Evolutionary conservation across 768 basidiomycete genomes (phyloP), one percentile per base, ranked within the genome.

Genomic region (Kwoniella heveanensis): DNA sequence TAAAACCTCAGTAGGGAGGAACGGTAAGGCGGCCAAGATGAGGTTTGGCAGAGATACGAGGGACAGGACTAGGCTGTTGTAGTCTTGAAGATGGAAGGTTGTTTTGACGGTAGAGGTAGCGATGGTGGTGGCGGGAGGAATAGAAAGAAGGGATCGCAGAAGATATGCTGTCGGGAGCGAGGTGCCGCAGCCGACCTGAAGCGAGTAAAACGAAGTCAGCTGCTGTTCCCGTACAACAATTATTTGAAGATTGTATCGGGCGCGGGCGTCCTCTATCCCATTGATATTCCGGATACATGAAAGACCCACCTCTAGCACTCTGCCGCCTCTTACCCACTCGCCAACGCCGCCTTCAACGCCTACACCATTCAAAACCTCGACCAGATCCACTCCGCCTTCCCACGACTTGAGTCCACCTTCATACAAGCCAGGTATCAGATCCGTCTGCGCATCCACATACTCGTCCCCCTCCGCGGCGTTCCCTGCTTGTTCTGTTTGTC

Each of bases 381-480:
- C 90, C 1, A 98, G 83, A 78, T 98, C 95, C 15, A 93, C 80
- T 52, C 90, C 90, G 69, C 92, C 95, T 78, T 99, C 95, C 95
- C 95, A 99, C 1, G 93, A 97, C 80, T 98, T 97, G 55, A 98
- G 78, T 5, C 95, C 95, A 22, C 95, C 95, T 81, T 99, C 95
- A 69, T 99, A 98, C 0, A 92, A 84, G 0, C 92, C 88, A 1
- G 92, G 90, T 2, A 97, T 86, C 15, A 99, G 85, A 79, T 98
- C 63, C n/a, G 63, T 53, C 36, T 53, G 49, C 27, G 50, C 86
- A 67, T 92, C 89, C 19, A 95, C 82, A 61, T 89, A 91, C 13
- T 84, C 82, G 0, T 89, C 81, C 0, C 81, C 79, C 48, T 60
- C 62, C 50, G 75, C 62, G 36, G 62, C 57, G 57, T 27, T 68